Evolutionary conservation across 2,329 filamentous ascomycete species (phyloP), one percentile per base, ranked within the genome.

Genomic region (Aspergillus tanneri): DNA sequence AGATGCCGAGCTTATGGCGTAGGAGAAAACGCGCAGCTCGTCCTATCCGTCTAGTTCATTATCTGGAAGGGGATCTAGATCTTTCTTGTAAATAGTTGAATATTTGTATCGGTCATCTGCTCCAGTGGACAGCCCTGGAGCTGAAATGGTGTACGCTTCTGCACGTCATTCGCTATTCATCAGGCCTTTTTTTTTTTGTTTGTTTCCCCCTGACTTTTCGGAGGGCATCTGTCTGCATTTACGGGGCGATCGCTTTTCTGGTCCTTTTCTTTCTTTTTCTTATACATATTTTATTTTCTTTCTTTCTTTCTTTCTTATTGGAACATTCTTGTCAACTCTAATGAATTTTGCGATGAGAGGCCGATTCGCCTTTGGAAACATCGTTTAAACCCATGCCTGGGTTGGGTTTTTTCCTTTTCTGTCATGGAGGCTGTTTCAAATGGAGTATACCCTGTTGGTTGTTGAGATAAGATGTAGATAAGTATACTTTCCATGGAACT

Each of bases 1-100:
- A 90, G 88, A 72, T 87, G 85, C 62, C 82, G 80, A 61, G 84
- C 84, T 67, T 87, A 88, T 63, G 72, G 72, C 46, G 66, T 74
- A 55, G 71, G 69, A 38, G 68, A 73, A 61, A 72, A 76, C 50
- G 67, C 73, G 44, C 75, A 78, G 62, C 88, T 89, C 68, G 86
- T 91, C 65, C 77, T 91, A 62, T 90, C 87, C 52, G 75, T 89
- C 62, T 90, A 66, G 57, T 54, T 47, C 50, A 46, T 52, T 49
- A 47, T 52, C 40, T 24, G 23, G 41, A 39, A 45, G 50, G 49
- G 54, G 55, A 52, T 25, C 32, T 19, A 46, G 52, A 46, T 57
- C 52, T 47, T 55, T 56, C 55, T 56, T 64, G 60, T 61, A 63
- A 54, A 62, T 66, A 62, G n/a, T 57, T 58, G 47, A 45, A 47